Conservation (phyloP, 345 rosid species). For the Moringa oleifera region DNA sequence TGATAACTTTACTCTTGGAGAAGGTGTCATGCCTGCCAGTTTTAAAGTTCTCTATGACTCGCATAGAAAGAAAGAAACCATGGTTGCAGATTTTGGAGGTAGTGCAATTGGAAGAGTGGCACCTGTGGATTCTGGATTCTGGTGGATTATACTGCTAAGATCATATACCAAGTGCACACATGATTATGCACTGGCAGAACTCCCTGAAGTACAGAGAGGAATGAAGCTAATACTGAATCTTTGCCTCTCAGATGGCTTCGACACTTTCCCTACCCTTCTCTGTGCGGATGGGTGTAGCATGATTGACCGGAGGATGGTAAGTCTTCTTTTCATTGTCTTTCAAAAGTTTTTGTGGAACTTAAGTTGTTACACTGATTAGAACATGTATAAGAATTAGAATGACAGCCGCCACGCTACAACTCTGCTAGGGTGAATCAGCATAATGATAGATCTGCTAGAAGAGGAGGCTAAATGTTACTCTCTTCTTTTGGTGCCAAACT, state of each 20-base stretch:
- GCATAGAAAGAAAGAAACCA: slow-evolving; percentile 24
- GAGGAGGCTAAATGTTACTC: too few relatives aligned
- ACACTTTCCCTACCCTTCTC: slow-evolving; percentile 59
- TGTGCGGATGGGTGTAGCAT: slow-evolving; percentile 64
- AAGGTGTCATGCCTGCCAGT: slow-evolving; percentile 64
- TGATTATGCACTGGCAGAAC: slow-evolving; percentile 38
- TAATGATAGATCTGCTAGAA: too few relatives aligned
- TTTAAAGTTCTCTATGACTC: slow-evolving; percentile 40
- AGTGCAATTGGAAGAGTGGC: slow-evolving; percentile 93
- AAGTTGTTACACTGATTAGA: too few relatives aligned
- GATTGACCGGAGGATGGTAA: slow-evolving; percentile 64
- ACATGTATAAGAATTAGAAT: not conserved
- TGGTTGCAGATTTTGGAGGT: slow-evolving; percentile 55
- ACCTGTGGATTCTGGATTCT: slow-evolving; percentile 77
- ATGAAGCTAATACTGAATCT: slow-evolving; percentile 45
- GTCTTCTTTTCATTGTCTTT: slow-evolving; percentile 10
- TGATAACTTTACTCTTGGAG: slow-evolving; percentile 48
- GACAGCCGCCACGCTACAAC: too few relatives aligned
- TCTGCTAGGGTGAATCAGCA: too few relatives aligned
- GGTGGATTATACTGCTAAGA: slow-evolving; percentile 65
- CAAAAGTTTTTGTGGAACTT: not conserved
- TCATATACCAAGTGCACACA: slow-evolving; percentile 51
- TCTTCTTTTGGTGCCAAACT: too few relatives aligned
- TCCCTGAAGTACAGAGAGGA: slow-evolving; percentile 51
- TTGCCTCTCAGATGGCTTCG: slow-evolving; percentile 56